Evolutionary conservation across 2,329 filamentous ascomycete species (phyloP), one percentile per base, ranked within the genome.

Genomic region (Venturia effusa): DNA sequence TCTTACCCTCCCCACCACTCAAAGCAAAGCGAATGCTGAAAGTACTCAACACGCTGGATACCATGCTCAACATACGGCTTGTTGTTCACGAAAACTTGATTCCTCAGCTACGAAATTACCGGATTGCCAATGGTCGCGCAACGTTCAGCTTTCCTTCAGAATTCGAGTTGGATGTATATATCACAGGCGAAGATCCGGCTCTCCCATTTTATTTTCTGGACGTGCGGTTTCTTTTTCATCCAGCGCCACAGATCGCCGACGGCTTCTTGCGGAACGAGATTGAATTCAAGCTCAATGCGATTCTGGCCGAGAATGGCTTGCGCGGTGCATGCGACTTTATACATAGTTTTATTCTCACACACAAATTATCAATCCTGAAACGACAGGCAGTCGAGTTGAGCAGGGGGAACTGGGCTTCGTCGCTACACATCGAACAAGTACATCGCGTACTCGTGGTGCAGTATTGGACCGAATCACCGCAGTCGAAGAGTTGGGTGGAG

Each of bases 121-220:
- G 81, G 5, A 89, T 99, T 66, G 83, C 83, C 62, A 89, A 90
- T 61, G 94, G 95, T n/a, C 86, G 93, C 60, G 93, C 89, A 7
- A 97, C 92, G 0, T 99, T 99, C 74, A 83, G 80, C 59, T 89
- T 97, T 1, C 78, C 84, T 2, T 84, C 84, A 62, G 93, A 97
- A 73, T 97, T 97, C 70, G 93, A 97, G 73, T 84, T 97, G 24
- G 94, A 97, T 72, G 82, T 99, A 61, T 92, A 92, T 0, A 89
- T 97, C 67, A 90, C 89, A 22, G 88, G 92, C 68, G 92, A 97
- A 71, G 88, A 94, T 68, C 84, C 87, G 22, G 80, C 86, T 39
- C 88, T 89, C 63, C 92, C 95, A 70, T 95, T 96, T 72, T 97
- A 89, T 81, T 96, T 97, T 72, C 89, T 97, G 66, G 92, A 97